Evolutionary conservation across 163 green algal species (phyloP), one percentile per base, ranked within the genome.

Genomic region (Scenedesmus sp.): DNA sequence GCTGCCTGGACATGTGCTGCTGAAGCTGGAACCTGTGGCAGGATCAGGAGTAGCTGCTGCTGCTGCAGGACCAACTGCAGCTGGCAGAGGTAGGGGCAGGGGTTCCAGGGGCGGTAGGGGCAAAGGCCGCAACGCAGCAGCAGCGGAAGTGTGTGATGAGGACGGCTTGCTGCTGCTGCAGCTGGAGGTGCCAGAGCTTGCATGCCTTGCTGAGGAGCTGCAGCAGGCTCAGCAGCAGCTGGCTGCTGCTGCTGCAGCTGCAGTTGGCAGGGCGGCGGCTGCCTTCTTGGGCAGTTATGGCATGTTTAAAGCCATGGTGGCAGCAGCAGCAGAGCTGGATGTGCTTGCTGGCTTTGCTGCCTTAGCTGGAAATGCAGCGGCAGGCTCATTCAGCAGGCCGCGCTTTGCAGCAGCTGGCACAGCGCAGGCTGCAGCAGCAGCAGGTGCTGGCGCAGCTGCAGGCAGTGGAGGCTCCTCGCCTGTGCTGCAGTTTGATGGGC

Each of bases 281-380:
- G 26, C 20, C 4, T 82, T 96, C 52, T 85, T 95, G 59, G 89
- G 70, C 20, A 67, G n/a, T 7, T 93, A 93, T 26, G 56, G 67
- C 12, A 57, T 67, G 62, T 94, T 97, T 26, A 66, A 74, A 12
- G 16, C 23, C 3, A 82, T 97, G n/a, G 76, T 94, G 10, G 73
- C 62, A 16, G 82, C 90, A 4, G 76, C 94, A 15, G 89, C 92
- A 2, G 91, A 91, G 1, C 89, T 97, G 57, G 95, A 97, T 82
- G 94, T 94, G 60, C 88, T 96, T 46, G 94, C 93, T 0, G 93
- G 93, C 34, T 96, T 95, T 93, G 94, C 94, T 4, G 90, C 84
- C 34, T 92, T 94, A 18, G 76, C 94, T 76, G 83, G 82, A 54
- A 64, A 56, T 2, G 59, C 87, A 9, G 93, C 91, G 18, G 88